Conservation (phyloP, 805 yeast genomes). For the Metschnikowia henanensis region DNA sequence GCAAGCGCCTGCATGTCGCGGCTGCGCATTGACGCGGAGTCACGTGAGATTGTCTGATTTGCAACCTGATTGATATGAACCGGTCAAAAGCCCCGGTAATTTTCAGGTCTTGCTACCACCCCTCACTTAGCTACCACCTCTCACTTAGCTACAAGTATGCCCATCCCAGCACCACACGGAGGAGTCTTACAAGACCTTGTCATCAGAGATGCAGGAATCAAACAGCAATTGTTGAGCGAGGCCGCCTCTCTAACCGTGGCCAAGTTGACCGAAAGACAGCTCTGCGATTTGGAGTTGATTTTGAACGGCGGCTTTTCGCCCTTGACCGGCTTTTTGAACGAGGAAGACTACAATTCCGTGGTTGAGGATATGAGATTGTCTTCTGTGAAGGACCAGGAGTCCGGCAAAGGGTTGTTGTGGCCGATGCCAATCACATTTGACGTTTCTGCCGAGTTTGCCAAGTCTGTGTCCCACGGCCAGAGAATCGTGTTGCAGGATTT, state of each 20-base stretch:
- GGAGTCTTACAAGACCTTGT: slow-evolving; percentile 84
- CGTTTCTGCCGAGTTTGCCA: slow-evolving; percentile 52
- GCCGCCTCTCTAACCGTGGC: slow-evolving; percentile 49
- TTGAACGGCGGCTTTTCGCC: slow-evolving; percentile 95
- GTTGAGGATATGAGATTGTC: slow-evolving; percentile 69
- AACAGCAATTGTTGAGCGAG: slow-evolving; percentile 56
- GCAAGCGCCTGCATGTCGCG: background rate
- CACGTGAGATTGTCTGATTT: slow-evolving; percentile 25
- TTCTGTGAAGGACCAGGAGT: slow-evolving; percentile 32
- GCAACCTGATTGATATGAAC: slow-evolving; percentile 1
- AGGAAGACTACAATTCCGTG: slow-evolving; percentile 68
- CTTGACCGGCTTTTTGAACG: slow-evolving; percentile 61
- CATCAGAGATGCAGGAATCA: slow-evolving; percentile 71
- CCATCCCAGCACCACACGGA: slow-evolving; percentile 81
- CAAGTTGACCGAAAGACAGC: slow-evolving; percentile 77
- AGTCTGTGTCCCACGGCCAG: slow-evolving; percentile 49
- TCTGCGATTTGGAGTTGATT: slow-evolving; percentile 91
- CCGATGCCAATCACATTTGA: slow-evolving; percentile 93
- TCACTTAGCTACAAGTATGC: slow-evolving; percentile 40
- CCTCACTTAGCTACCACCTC: background rate
- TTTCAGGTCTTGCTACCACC: background rate
- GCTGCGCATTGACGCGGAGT: slow-evolving; percentile 7
- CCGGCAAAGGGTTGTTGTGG: slow-evolving; percentile 71
- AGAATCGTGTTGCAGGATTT: slow-evolving; percentile 77
- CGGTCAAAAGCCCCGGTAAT: too few relatives aligned